Conservation (phyloP, 2,329 filamentous ascomycete genomes). For the Dactylellina drechsleri region DNA sequence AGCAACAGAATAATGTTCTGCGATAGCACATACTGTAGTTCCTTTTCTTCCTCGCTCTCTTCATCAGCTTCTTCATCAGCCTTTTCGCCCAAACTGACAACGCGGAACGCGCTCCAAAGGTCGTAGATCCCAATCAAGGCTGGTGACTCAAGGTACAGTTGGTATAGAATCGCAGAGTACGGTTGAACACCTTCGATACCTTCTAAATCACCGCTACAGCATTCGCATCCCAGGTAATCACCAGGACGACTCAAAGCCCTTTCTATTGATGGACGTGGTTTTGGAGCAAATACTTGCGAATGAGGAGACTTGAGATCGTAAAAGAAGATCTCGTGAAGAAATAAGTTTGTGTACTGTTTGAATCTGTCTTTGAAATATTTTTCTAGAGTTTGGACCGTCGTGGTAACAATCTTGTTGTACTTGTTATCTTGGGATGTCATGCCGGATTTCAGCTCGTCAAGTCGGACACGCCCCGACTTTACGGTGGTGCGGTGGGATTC, state of each 20-base stretch:
- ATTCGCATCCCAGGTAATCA: constrained; percentile 79
- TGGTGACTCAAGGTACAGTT: constrained; percentile 77
- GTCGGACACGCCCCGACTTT: constrained; percentile 81
- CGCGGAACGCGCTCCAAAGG: constrained; percentile 79
- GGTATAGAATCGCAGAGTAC: constrained; percentile 78
- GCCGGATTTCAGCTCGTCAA: constrained; percentile 77
- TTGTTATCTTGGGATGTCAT: constrained; percentile 76
- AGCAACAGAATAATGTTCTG: constrained; percentile 21
- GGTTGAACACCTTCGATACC: constrained; percentile 66
- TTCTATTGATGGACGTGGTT: constrained; percentile 76
- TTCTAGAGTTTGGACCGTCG: constrained; percentile 66
- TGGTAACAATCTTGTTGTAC: constrained; percentile 74
- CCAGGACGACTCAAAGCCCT: constrained; percentile 77
- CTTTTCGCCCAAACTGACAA: constrained; percentile 68
- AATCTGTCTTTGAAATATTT: constrained; percentile 64
- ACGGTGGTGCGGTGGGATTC: constrained; percentile 78
- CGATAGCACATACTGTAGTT: constrained; percentile 55
- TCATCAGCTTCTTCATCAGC: constrained; percentile 63
- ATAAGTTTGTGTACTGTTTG: constrained; percentile 64
- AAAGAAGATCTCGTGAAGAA: constrained; percentile 77
- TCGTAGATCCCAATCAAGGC: constrained; percentile 81
- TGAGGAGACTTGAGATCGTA: constrained; percentile 78
- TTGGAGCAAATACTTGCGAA: constrained; percentile 75
- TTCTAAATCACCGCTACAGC: constrained; percentile 67
- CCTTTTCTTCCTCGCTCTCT: constrained; percentile 64